These are phyloP conservation scores for Psilocybe mexicana DNA, from an alignment of 1,284 basidiomycete genomes.

Conservation along the genomic window DNA sequence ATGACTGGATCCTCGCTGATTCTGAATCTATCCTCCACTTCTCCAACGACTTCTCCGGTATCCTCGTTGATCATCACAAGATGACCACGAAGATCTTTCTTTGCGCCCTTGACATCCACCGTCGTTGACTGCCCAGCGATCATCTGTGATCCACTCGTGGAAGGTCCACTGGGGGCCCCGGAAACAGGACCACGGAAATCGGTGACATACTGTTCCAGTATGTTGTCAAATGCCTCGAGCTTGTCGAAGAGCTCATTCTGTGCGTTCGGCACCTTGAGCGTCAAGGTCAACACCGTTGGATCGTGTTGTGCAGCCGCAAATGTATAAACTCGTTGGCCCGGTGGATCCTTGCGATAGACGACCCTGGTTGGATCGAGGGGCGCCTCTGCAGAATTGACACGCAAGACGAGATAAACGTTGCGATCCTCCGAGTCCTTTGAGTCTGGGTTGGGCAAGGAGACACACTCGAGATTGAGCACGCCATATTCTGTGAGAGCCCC, in stretches of 20 bases:
- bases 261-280: constrained; percentile 29
- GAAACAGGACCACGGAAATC: constrained; percentile 34
- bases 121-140: constrained; percentile 14
- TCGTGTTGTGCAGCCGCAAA: constrained; percentile 40
- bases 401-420: constrained; percentile 62
- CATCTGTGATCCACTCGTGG: constrained; percentile 3
- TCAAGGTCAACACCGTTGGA: constrained; percentile 37
- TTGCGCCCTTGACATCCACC: constrained; percentile 14
- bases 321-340: constrained; percentile 45
- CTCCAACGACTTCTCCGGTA: constrained; percentile 73
- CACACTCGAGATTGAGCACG: constrained; percentile 53
- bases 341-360: constrained; percentile 39
- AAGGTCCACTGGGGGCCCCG: background rate
- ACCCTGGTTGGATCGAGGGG: constrained; percentile 54
- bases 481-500: constrained; percentile 37
- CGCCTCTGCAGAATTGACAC: constrained; percentile 59
- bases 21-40: constrained; percentile 60
- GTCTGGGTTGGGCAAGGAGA: constrained; percentile 44
- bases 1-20: constrained; percentile 62
- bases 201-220: constrained; percentile 65
- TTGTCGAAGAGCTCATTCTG: constrained; percentile 51
- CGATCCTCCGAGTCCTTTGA: constrained; percentile 30
- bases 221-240: constrained; percentile 68
- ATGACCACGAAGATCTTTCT: constrained; percentile 60
- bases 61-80: constrained; percentile 77